Conservation (phyloP, 176 grass and related monocot genomes). For the Phoenix dactylifera region DNA sequence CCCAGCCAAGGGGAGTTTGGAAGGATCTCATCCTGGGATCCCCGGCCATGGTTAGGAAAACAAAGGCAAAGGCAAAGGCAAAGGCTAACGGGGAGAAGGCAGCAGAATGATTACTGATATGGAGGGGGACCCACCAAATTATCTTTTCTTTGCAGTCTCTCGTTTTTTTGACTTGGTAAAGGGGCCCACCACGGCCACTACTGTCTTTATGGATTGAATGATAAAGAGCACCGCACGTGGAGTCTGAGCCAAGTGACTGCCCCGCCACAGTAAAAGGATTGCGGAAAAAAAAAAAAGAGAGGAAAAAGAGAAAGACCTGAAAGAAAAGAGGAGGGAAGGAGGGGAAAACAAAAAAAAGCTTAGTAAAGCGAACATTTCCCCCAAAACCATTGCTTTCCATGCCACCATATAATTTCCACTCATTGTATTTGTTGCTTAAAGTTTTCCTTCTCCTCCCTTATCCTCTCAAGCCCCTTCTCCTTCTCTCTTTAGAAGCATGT, state of each 20-base stretch:
- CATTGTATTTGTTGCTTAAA: constrained; percentile 34
- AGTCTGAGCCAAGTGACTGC: constrained; percentile 84
- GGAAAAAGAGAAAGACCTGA: constrained; percentile 12
- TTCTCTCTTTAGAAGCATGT: background rate
- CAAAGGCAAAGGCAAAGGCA: background rate
- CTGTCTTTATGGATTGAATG: constrained; percentile 71
- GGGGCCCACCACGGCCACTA: constrained; percentile 30
- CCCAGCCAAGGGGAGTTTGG: background rate
- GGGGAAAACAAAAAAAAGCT: constrained; percentile 1
- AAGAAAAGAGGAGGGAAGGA: constrained; percentile 6
- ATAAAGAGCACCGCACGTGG: constrained; percentile 96
- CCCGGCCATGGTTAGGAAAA: constrained; percentile 5
- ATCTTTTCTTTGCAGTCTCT: constrained; percentile 2
- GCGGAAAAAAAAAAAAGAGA: constrained; percentile 18
- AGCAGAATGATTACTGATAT: constrained; percentile 22
- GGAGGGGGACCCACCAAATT: background rate
- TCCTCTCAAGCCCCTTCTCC: constrained; percentile 5
- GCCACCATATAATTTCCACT: constrained; percentile 30
- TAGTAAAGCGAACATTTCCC: constrained; percentile 10
- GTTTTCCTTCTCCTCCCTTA: constrained; percentile 34
- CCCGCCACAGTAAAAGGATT: constrained; percentile 52
- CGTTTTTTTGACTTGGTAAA: constrained; percentile 32
- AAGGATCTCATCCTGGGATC: background rate
- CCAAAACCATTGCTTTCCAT: constrained; percentile 23
- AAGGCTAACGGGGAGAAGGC: background rate